These are phyloP conservation scores for Penicillium cataractarum DNA, from an alignment of 495 filamentous ascomycete species.

Conservation along the genomic window DNA sequence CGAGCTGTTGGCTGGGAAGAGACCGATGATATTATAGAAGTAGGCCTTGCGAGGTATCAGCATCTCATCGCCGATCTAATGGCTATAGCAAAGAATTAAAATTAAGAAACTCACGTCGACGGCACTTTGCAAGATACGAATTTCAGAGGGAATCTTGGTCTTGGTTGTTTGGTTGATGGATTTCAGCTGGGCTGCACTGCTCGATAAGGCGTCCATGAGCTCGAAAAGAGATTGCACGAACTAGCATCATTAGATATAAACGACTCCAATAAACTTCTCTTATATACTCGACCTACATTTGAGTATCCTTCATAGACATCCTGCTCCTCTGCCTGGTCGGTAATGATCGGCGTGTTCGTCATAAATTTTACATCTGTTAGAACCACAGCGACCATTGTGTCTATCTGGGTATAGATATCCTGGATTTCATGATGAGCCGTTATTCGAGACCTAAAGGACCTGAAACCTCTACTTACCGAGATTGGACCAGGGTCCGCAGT, in stretches of 20 bases:
- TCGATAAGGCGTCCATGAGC: conserved; percentile 18
- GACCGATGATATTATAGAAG: conserved; percentile 21
- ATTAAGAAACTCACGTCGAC: background rate
- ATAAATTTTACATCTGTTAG: conserved; percentile 14
- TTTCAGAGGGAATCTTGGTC: conserved; percentile 12
- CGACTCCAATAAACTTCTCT: conserved; percentile 4
- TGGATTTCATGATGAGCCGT: conserved; percentile 12
- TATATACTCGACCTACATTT: conserved; percentile 15
- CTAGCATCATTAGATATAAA: conserved; percentile 11
- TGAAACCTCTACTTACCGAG: conserved; percentile 13
- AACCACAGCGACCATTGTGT: conserved; percentile 17
- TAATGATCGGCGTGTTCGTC: conserved; percentile 16
- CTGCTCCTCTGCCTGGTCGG: conserved; percentile 13
- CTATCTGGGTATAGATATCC: conserved; percentile 16
- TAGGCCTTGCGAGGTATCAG: conserved; percentile 17
- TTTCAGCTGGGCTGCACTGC: conserved; percentile 20
- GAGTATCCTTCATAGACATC: conserved; percentile 20
- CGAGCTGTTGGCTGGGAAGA: conserved; percentile 17
- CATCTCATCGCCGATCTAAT: background rate
- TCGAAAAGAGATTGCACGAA: conserved; percentile 21
- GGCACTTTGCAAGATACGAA: conserved; percentile 10
- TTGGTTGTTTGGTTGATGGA: conserved; percentile 15
- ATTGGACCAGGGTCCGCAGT: conserved; percentile 19
- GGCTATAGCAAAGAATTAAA: background rate
- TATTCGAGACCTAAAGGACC: conserved; percentile 1